Evolutionary conservation across 805 yeast genomes (phyloP), one percentile per base, ranked within the genome.

Genomic region (Wickerhamiella domercqiae): DNA sequence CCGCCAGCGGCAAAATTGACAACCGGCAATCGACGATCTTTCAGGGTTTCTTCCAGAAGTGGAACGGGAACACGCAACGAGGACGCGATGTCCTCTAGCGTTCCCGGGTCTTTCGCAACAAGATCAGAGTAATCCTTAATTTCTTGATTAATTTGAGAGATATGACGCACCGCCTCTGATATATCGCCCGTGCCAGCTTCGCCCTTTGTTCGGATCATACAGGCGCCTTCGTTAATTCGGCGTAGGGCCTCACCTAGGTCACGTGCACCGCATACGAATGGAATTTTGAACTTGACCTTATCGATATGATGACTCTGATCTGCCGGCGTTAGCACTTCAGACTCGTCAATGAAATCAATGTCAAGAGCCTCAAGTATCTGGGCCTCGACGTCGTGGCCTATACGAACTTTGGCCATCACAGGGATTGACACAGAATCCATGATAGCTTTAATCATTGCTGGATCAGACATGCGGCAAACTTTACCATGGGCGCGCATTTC

Each of bases 1-100:
- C 93, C 93, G 31, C 93, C 93, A 21, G 90, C 90, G 29, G 90
- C 87, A 53, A 79, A 79, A 61, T 78, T 79, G 39, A 80, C 90
- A 32, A 79, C 93, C 1, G 86, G 86, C 43, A 79, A 65, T 50
- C 72, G 71, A 22, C 81, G 81, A 7, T 60, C 56, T 44, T 63
- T 61, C 32, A 64, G 65, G 36, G 72, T 62, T 35, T 44, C 36
- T 44, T 65, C 59, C 39, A 80, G 59, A 34, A 71, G 55, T n/a
- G 63, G 66, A 20, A 62, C 62, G 17, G 79, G 73, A 16, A 78
- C 81, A 43, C 82, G 66, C 41, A 70, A 57, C 41, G 68, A 70
- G 39, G 60, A 56, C 19, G 90, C 84, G 45, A 60, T 65, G 6
- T 51, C 57, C 26, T 56, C 63, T 20, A 78, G 53, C n/a, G 32